phyloP scores from a whole-genome alignment of 805 yeast genomes.

The Wickerhamiella occidentalis region DNA sequence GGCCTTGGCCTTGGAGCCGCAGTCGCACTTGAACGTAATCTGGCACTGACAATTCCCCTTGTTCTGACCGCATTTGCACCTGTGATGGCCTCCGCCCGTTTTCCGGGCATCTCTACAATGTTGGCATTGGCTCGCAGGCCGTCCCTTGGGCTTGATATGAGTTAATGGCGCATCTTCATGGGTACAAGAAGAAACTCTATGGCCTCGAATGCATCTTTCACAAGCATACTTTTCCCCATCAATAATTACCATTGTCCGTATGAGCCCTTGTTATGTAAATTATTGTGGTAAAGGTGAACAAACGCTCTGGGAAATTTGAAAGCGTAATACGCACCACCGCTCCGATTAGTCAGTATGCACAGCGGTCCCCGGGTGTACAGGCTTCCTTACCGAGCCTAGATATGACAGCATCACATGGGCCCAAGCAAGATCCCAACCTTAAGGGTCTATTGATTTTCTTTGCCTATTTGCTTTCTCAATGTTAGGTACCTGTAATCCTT shows the following conservation, averaged over 20 bases:
- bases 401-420: no score
- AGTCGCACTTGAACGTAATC: conserved; percentile 6
- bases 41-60: conserved; percentile 9
- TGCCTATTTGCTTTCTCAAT: no score
- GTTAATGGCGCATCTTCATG: conserved; percentile 85
- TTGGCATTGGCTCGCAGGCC: conserved; percentile 85
- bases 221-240: conserved; percentile 95
- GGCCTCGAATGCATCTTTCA: conserved; percentile 92
- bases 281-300: not conserved
- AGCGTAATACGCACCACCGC: not conserved
- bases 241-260: conserved; percentile 60
- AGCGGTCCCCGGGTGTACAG: no score
- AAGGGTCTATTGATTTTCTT: no score
- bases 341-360: no score
- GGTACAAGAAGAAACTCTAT: conserved; percentile 84
- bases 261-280: not conserved
- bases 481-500: no score
- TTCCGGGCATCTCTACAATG: conserved; percentile 44
- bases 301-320: not conserved
- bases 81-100: conserved; percentile 19
- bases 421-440: no score
- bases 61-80: conserved; percentile 28
- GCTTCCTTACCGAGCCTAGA: no score
- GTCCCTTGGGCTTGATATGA: conserved; percentile 91
- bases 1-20: conserved; percentile 11